Evolutionary conservation across 1,139 yeast genomes (phyloP).

Genomic region (Saccharomycopsis crataegensis): DNA sequence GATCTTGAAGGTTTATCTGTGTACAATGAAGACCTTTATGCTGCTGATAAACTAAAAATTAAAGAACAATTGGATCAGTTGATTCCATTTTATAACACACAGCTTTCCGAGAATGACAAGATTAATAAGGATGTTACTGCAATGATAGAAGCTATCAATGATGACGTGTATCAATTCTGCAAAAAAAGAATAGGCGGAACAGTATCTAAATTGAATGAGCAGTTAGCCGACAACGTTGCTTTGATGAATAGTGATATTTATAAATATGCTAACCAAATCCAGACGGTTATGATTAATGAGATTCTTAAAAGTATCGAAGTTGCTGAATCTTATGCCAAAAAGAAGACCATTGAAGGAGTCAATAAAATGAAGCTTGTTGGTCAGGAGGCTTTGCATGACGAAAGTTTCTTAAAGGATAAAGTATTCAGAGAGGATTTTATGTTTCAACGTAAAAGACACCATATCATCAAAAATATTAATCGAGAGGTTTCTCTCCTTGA

Average conservation of each 20-base stretch:
- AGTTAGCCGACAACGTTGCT: constrained; percentile 43
- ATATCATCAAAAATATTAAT: constrained; percentile 49
- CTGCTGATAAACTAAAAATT: constrained; percentile 40
- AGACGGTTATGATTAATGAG: constrained; percentile 56
- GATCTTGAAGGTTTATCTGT: constrained; percentile 60
- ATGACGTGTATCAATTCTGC: constrained; percentile 55
- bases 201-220: constrained; percentile 50
- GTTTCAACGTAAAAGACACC: constrained; percentile 73
- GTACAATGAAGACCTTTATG: constrained; percentile 52
- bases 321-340: constrained; percentile 65
- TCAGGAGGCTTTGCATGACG: constrained; percentile 47
- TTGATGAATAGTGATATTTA: constrained; percentile 32
- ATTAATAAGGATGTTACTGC: constrained; percentile 55
- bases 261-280: constrained; percentile 65
- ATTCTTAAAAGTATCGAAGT: constrained; percentile 55
- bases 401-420: constrained; percentile 48
- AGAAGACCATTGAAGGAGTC: constrained; percentile 51
- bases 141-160: constrained; percentile 54
- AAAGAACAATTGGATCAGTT: constrained; percentile 44
- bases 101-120: constrained; percentile 43
- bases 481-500: constrained; percentile 58
- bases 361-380: constrained; percentile 61
- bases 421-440: constrained; percentile 71
- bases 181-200: constrained; percentile 46
- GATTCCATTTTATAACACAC: constrained; percentile 56